Evolutionary conservation across 176 grass and related monocot genomes (phyloP).

Genomic region (Aegilops bicornis): DNA sequence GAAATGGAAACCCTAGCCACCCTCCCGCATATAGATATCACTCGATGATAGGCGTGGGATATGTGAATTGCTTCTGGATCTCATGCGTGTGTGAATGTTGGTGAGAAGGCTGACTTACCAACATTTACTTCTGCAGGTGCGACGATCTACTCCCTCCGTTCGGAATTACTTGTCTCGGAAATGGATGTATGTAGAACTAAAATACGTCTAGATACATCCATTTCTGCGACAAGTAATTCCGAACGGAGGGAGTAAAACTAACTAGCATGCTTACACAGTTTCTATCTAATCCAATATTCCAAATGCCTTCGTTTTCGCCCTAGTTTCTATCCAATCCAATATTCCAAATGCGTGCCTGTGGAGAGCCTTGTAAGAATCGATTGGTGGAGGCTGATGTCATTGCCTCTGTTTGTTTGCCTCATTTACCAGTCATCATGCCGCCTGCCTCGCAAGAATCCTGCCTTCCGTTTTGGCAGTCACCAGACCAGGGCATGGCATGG

Average conservation of each 20-base stretch:
- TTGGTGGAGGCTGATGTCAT: background rate
- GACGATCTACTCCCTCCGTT: background rate
- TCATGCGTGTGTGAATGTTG: background rate
- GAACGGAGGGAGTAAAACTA: constrained; percentile 3
- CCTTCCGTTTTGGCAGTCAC: constrained; percentile 13
- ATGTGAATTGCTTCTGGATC: background rate
- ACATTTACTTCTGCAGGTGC: constrained; percentile 20
- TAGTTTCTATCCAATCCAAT: constrained; percentile 17
- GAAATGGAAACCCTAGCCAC: constrained; percentile 37
- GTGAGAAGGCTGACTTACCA: constrained; percentile 25
- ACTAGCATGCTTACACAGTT: constrained; percentile 52
- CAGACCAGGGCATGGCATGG: background rate
- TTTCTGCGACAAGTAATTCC: too few relatives aligned
- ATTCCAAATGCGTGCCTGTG: background rate
- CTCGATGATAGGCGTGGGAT: background rate
- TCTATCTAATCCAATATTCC: too few relatives aligned
- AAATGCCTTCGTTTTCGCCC: background rate
- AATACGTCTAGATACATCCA: too few relatives aligned
- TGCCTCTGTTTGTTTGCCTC: constrained; percentile 3
- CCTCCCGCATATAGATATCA: constrained; percentile 5
- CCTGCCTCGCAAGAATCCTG: constrained; percentile 14
- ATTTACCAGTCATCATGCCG: constrained; percentile 21
- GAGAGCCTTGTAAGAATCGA: constrained; percentile 16
- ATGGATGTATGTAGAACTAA: too few relatives aligned
- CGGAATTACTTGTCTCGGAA: too few relatives aligned